These are phyloP conservation scores for Aspergillus felis DNA, from an alignment of 2,329 filamentous ascomycete species.

Conservation along the genomic window DNA sequence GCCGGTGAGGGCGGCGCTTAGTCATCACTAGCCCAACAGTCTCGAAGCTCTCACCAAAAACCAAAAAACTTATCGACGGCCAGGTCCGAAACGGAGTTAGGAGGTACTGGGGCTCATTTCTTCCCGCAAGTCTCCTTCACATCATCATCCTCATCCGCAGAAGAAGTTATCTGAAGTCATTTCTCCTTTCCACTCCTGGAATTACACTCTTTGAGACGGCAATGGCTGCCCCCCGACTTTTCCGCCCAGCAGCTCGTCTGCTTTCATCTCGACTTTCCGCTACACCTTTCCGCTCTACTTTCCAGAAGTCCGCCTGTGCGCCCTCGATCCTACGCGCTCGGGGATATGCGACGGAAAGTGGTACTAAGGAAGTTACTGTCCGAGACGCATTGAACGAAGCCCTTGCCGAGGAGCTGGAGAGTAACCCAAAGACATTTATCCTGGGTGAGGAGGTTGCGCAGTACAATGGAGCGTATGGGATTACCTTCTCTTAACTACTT, in stretches of 20 bases:
- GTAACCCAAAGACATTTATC: slow-evolving; percentile 91
- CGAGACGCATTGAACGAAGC: slow-evolving; percentile 97
- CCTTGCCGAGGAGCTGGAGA: slow-evolving; percentile 93
- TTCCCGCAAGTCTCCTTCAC: slow-evolving; percentile 7
- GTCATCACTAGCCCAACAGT: slow-evolving; percentile 34
- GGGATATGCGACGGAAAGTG: slow-evolving; percentile 56
- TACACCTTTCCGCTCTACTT: slow-evolving; percentile 50
- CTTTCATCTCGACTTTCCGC: slow-evolving; percentile 52
- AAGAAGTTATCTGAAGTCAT: slow-evolving; percentile 8
- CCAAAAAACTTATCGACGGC: slow-evolving; percentile 12
- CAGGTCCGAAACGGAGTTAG: slow-evolving; percentile 8
- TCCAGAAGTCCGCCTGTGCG: slow-evolving; percentile 48
- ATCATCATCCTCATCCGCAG: slow-evolving; percentile 8
- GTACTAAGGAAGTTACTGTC: slow-evolving; percentile 89
- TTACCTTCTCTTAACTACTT: slow-evolving; percentile 1
- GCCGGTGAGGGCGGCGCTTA: slow-evolving; percentile 35
- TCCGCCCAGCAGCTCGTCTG: slow-evolving; percentile 62
- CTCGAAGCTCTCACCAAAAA: slow-evolving; percentile 25
- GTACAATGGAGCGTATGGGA: slow-evolving; percentile 88
- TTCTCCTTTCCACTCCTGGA: slow-evolving; percentile 13
- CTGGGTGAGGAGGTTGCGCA: slow-evolving; percentile 98
- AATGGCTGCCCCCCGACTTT: slow-evolving; percentile 59
- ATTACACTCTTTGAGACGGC: slow-evolving; percentile 31
- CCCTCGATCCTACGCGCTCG: slow-evolving; percentile 47
- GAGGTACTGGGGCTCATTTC: slow-evolving; percentile 5